These are phyloP conservation scores for Sherardia arvensis DNA, from an alignment of 257 asterid genomes.

Conservation along the genomic window DNA sequence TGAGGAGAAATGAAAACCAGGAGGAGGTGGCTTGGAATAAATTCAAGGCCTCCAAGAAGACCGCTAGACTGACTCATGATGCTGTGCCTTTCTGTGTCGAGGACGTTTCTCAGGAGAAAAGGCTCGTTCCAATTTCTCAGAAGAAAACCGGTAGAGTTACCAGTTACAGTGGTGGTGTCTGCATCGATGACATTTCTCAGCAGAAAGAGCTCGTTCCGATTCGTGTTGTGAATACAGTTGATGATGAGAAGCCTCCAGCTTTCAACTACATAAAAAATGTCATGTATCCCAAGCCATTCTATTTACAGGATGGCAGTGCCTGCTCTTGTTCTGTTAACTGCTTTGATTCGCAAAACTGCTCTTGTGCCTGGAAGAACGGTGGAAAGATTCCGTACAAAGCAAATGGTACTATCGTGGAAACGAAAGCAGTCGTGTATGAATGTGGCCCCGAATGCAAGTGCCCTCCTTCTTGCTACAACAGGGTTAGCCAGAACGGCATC, in stretches of 20 bases:
- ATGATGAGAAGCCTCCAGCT: conserved; percentile 52
- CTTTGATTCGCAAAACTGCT: conserved; percentile 41
- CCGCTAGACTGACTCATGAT: conserved; percentile 37
- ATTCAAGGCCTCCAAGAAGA: conserved; percentile 36
- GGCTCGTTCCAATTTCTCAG: conserved; percentile 53
- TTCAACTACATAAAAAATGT: conserved; percentile 49
- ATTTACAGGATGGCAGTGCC: conserved; percentile 37
- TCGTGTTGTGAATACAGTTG: too few relatives aligned
- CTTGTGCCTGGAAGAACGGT: conserved; percentile 52
- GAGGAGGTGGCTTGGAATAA: conserved; percentile 77
- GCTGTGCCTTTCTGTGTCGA: conserved; percentile 48
- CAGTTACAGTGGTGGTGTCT: too few relatives aligned
- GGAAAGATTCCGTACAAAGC: conserved; percentile 73
- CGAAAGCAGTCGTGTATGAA: conserved; percentile 58
- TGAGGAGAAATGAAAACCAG: conserved; percentile 65
- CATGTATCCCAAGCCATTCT: conserved; percentile 55
- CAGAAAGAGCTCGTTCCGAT: too few relatives aligned
- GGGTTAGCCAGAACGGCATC: conserved; percentile 66
- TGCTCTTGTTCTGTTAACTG: conserved; percentile 68
- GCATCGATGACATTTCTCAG: conserved; percentile 49
- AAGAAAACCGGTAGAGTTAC: conserved; percentile 41
- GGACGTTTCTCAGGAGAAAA: too few relatives aligned
- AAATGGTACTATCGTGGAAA: conserved; percentile 68
- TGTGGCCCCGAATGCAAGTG: conserved; percentile 86
- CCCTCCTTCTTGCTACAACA: conserved; percentile 74